These are phyloP conservation scores for Colletotrichum theobromicola DNA, from an alignment of 2,329 filamentous ascomycete species.

Conservation along the genomic window DNA sequence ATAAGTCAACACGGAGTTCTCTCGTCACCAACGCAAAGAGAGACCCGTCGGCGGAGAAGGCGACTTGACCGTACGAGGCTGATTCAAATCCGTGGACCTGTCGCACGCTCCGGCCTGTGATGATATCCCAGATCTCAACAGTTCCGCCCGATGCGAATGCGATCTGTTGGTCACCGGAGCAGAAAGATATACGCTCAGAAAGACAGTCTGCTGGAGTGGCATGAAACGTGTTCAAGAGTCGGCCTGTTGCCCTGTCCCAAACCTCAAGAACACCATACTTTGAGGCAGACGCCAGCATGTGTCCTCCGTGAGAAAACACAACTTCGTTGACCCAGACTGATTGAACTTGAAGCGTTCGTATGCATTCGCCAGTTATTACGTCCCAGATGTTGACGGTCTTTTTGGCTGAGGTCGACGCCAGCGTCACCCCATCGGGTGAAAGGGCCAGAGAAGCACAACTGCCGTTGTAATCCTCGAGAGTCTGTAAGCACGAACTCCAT, in stretches of 20 bases:
- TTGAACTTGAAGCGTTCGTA: background rate
- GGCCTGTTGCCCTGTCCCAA: too few relatives aligned
- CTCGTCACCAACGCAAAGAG: too few relatives aligned
- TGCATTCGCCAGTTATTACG: background rate
- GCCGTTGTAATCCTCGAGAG: background rate
- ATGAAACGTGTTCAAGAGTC: too few relatives aligned
- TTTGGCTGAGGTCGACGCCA: rapidly evolving
- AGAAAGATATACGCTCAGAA: too few relatives aligned
- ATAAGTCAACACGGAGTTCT: too few relatives aligned
- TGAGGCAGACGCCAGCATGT: rapidly evolving
- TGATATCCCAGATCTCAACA: too few relatives aligned
- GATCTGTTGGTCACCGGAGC: too few relatives aligned
- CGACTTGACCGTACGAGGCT: too few relatives aligned
- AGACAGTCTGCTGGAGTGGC: rapidly evolving
- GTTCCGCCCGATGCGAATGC: too few relatives aligned
- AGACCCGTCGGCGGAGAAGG: too few relatives aligned
- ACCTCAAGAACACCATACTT: rapidly evolving
- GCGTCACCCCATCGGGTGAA: background rate
- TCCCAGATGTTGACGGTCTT: background rate
- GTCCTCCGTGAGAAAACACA: background rate
- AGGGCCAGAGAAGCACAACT: rapidly evolving
- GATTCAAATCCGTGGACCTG: too few relatives aligned
- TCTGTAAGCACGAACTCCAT: rapidly evolving
- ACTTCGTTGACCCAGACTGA: rapidly evolving
- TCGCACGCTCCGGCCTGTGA: too few relatives aligned